Evolutionary conservation across 177 flowering plant genomes (phyloP), one percentile per base, ranked within the genome.

Genomic region (Vitis hybrid): DNA sequence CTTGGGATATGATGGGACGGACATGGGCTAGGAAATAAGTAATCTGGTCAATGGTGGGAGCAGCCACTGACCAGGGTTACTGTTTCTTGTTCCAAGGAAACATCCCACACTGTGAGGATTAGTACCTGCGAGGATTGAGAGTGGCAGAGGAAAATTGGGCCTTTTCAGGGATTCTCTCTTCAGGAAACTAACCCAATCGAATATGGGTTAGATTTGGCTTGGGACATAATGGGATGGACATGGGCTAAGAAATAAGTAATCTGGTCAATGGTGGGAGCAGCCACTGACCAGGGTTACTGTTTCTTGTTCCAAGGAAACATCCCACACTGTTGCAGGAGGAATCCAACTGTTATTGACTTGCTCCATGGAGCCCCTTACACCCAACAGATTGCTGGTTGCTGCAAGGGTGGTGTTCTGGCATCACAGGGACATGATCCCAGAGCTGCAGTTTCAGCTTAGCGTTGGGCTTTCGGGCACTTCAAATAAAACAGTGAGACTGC

Each of bases 221-320:
- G 24, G 24, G 24, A 24, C 24, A 24, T 1, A 24, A 24, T 24
- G 24, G 80, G 80, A n/a, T 89, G 93, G 97, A 11, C 75, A 55
- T 88, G 92, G 97, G 84, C 90, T 1, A 91, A 89, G 74, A 89
- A 85, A 92, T 24, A 89, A 73, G 90, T 91, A 35, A 88, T 91
- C 14, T 91, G 93, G 97, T 66, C 87, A 2, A 88, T 91, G 89
- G 85, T 84, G 30, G 97, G 97, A 46, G 86, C 90, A 72, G 72
- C 93, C 48, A 84, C 91, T 11, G 91, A 89, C 55, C 96, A 90
- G 78, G 93, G 93, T 20, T 91, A 90, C 67, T 90, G 96, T 65
- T 90, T 93, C 59, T 86, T 84, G 84, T 90, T 90, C 85, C 86
- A 87, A 66, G 90, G 79, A 2, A 81, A 78, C 64, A 61, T 81